Percentiles rank a stretch among this genome's conserved stretches.
Evolutionary conservation across 2,329 filamentous ascomycete genomes (phyloP).

Genomic region (Aspergillus sp.): DNA sequence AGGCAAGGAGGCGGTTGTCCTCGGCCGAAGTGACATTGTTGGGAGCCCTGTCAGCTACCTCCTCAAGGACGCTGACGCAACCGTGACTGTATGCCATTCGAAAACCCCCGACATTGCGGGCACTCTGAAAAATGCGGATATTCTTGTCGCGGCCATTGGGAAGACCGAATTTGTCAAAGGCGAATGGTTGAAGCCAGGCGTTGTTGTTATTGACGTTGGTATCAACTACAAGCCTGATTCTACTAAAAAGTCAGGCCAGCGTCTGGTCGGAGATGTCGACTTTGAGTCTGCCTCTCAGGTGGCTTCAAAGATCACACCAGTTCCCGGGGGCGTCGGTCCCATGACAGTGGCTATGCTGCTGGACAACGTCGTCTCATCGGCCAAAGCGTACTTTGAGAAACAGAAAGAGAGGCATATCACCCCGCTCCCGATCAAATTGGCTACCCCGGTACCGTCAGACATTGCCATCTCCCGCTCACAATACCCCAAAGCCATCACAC

Average conservation of each 20-base stretch:
- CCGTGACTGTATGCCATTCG: slow-evolving; percentile 94
- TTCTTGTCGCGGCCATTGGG: slow-evolving; percentile 90
- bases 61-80: slow-evolving; percentile 92
- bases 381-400: slow-evolving; percentile 75
- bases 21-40: slow-evolving; percentile 95
- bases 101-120: slow-evolving; percentile 72
- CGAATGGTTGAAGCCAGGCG: slow-evolving; percentile 91
- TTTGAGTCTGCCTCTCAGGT: slow-evolving; percentile 81
- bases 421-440: slow-evolving; percentile 78
- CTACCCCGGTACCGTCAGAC: slow-evolving; percentile 86
- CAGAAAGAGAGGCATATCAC: slow-evolving; percentile 77
- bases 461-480: slow-evolving; percentile 89
- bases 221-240: slow-evolving; percentile 92
- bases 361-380: slow-evolving; percentile 89
- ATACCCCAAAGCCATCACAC: slow-evolving; percentile 85
- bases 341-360: slow-evolving; percentile 99
- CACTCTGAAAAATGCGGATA: slow-evolving; percentile 79
- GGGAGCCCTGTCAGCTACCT: slow-evolving; percentile 96
- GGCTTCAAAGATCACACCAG: slow-evolving; percentile 90
- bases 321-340: slow-evolving; percentile 92
- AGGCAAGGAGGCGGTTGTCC: slow-evolving; percentile 91
- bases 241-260: slow-evolving; percentile 86
- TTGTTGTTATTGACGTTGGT: slow-evolving; percentile 95
- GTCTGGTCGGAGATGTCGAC: slow-evolving; percentile 93
- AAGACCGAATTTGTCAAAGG: slow-evolving; percentile 85